These are phyloP conservation scores for Suillus subalutaceus DNA, from an alignment of 768 basidiomycete genomes.

Conservation along the genomic window DNA sequence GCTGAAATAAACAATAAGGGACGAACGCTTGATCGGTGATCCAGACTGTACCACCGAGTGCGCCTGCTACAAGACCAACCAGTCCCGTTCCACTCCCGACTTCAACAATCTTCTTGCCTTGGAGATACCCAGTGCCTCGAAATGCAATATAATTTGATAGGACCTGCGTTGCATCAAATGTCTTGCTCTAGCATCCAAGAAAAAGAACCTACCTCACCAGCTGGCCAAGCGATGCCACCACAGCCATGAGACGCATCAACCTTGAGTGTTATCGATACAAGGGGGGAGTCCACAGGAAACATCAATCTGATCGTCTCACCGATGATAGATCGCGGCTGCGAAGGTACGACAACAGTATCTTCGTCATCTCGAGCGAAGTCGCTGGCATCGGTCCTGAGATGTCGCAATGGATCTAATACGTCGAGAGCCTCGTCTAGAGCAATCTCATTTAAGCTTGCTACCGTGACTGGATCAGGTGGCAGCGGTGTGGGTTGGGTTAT, in stretches of 20 bases:
- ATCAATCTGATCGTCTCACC: constrained; percentile 51
- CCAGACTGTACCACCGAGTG: constrained; percentile 67
- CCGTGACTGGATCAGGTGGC: constrained; percentile 13
- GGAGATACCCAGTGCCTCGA: constrained; percentile 50
- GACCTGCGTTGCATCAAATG: constrained; percentile 50
- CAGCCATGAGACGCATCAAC: constrained; percentile 88
- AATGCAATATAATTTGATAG: constrained; percentile 75
- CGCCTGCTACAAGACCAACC: constrained; percentile 83
- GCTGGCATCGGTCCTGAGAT: constrained; percentile 50
- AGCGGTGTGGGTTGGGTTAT: not conserved
- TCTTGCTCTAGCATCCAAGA: constrained; percentile 12
- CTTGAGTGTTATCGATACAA: constrained; percentile 44
- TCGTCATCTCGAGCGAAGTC: constrained; percentile 25
- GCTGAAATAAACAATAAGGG: constrained; percentile 13
- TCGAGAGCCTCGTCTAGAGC: constrained; percentile 59
- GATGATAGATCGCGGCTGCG: constrained; percentile 53
- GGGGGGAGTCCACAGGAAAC: constrained; percentile 26
- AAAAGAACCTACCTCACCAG: constrained; percentile 68
- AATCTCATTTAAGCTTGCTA: constrained; percentile 34
- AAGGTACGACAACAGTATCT: constrained; percentile 46
- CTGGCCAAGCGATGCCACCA: constrained; percentile 92
- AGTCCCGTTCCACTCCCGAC: constrained; percentile 92
- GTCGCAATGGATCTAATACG: constrained; percentile 59
- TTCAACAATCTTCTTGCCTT: constrained; percentile 68
- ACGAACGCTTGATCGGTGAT: constrained; percentile 93